A percentile compares a stretch with the other conserved stretches of the same genome.
Evolutionary conservation across 202 grass and related monocot genomes (phyloP).

Genomic region (Cymbopogon flexuosus): DNA sequence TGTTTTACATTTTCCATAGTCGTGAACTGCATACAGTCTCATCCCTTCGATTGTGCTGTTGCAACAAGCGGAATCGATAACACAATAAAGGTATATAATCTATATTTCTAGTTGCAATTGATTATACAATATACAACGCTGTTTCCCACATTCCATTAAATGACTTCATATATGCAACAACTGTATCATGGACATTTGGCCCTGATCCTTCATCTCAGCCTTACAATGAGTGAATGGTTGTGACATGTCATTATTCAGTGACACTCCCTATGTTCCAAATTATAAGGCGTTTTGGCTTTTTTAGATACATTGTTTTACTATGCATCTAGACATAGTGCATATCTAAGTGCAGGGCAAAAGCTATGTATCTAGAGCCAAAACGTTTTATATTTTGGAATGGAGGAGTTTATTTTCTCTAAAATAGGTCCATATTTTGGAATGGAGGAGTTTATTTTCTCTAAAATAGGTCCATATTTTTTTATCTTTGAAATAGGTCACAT

Average conservation of each 20-base stretch:
- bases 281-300: background rate
- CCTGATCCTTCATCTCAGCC: background rate
- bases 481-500: background rate
- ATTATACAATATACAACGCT: background rate
- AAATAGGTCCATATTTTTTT: background rate
- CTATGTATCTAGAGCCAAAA: background rate
- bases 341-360: background rate
- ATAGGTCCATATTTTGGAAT: background rate
- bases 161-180: background rate
- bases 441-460: background rate
- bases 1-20: slow-evolving; percentile 47
- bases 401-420: background rate
- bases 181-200: background rate
- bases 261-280: background rate
- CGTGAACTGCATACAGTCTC: slow-evolving; percentile 97
- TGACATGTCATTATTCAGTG: background rate
- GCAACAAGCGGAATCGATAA: slow-evolving; percentile 94
- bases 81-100: slow-evolving; percentile 71
- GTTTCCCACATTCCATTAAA: background rate
- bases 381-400: background rate
- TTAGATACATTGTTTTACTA: background rate
- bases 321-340: background rate
- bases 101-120: background rate
- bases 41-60: slow-evolving; percentile 88
- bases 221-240: background rate